These are phyloP conservation scores for Cyclotella distinguenda DNA, from an alignment of 108 stramenopile species.

Conservation along the genomic window DNA sequence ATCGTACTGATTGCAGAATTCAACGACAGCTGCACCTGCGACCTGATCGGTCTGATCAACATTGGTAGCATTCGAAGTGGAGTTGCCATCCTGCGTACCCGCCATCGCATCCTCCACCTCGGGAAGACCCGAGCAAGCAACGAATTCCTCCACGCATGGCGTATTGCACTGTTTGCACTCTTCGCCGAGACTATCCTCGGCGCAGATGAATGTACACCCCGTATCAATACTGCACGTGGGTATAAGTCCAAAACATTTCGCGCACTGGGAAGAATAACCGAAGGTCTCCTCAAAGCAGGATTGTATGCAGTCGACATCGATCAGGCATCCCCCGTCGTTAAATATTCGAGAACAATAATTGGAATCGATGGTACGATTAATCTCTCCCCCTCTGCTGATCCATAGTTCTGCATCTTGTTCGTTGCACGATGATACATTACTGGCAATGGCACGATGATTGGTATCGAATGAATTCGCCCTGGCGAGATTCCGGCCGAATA, in stretches of 20 bases:
- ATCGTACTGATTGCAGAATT: slow-evolving; percentile 43
- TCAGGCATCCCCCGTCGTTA: slow-evolving; percentile 26
- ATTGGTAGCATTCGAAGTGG: slow-evolving; percentile 1
- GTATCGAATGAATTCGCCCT: background rate
- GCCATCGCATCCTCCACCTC: slow-evolving; percentile 9
- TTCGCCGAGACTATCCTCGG: slow-evolving; percentile 22
- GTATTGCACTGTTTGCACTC: slow-evolving; percentile 41
- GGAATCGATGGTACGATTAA: slow-evolving; percentile 6
- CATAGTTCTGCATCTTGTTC: slow-evolving; percentile 30
- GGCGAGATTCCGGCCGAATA: background rate
- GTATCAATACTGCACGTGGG: slow-evolving; percentile 21
- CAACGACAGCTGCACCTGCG: background rate
- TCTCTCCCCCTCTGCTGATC: slow-evolving; percentile 14
- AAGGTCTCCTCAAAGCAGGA: slow-evolving; percentile 25
- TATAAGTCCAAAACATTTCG: slow-evolving; percentile 31
- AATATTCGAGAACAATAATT: slow-evolving; percentile 32
- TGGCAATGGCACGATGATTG: no score
- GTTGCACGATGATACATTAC: slow-evolving; percentile 13
- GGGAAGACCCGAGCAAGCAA: slow-evolving; percentile 36
- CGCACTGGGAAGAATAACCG: slow-evolving; percentile 28
- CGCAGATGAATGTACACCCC: slow-evolving; percentile 31
- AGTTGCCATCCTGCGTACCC: no score
- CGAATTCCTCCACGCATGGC: slow-evolving; percentile 35
- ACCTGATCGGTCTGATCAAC: background rate
- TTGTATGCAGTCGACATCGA: slow-evolving; percentile 23